phyloP scores from a whole-genome alignment of 768 basidiomycete genomes.

The Pisolithus microcarpus region DNA sequence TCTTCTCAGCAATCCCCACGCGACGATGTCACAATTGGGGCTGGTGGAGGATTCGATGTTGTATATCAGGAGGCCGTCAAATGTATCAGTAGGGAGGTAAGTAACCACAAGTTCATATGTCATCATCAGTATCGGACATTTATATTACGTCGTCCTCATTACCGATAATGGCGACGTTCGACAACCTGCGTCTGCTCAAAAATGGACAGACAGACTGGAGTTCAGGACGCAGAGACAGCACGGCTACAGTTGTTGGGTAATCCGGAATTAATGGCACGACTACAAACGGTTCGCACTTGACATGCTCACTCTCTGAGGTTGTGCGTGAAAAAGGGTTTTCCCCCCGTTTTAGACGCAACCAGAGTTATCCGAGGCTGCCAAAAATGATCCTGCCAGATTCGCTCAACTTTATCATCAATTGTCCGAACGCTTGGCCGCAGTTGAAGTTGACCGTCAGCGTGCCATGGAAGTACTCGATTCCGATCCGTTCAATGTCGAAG shows the following conservation, averaged over 20 bases:
- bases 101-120: background rate
- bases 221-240: slow-evolving; percentile 85
- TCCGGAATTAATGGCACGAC: slow-evolving; percentile 66
- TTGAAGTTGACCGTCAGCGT: slow-evolving; percentile 50
- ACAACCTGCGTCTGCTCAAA: background rate
- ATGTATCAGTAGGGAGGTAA: slow-evolving; percentile 15
- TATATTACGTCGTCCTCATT: background rate
- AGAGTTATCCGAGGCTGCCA: slow-evolving; percentile 69
- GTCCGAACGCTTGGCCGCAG: slow-evolving; percentile 44
- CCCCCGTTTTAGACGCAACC: slow-evolving; percentile 55
- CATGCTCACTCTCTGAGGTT: background rate
- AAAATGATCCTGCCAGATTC: slow-evolving; percentile 64
- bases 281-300: slow-evolving; percentile 50
- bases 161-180: background rate
- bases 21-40: slow-evolving; percentile 62
- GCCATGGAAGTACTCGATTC: slow-evolving; percentile 69
- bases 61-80: slow-evolving; percentile 55
- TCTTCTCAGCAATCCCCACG: slow-evolving; percentile 58
- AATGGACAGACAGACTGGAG: slow-evolving; percentile 39
- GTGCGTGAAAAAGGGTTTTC: background rate
- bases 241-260: slow-evolving; percentile 82
- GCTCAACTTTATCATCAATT: slow-evolving; percentile 63
- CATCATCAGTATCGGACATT: too few relatives aligned
- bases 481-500: slow-evolving; percentile 88
- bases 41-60: slow-evolving; percentile 59